Percentiles rank a stretch among this genome's conserved stretches.
These are phyloP conservation scores for Apostasia shenzhenica DNA, from an alignment of 106 monocot species.

Conservation along the genomic window DNA sequence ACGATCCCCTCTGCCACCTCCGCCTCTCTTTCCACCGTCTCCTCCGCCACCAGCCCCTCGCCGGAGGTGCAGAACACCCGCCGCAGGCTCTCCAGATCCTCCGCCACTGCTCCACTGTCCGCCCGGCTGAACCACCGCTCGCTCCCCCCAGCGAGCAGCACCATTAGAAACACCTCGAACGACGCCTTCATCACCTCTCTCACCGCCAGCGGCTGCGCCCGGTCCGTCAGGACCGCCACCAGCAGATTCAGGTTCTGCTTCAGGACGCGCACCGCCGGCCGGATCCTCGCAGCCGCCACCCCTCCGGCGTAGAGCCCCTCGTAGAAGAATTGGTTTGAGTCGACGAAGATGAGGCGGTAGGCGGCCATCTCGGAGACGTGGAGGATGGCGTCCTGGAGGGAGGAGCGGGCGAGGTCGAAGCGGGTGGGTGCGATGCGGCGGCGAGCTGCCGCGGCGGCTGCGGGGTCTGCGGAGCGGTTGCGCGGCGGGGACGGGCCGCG, in stretches of 20 bases:
- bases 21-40: slow-evolving; percentile 26
- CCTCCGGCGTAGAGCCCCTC: slow-evolving; percentile 11
- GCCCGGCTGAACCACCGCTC: slow-evolving; percentile 7
- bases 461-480: slow-evolving; percentile 1
- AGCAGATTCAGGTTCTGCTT: slow-evolving; percentile 26
- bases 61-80: slow-evolving; percentile 17
- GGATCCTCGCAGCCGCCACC: slow-evolving; percentile 4
- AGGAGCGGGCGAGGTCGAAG: slow-evolving; percentile 25
- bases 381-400: slow-evolving; percentile 22
- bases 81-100: slow-evolving; percentile 27
- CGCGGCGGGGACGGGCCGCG: neutral
- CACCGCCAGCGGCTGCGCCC: slow-evolving; percentile 26
- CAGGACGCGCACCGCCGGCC: slow-evolving; percentile 6
- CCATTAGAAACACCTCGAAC: slow-evolving; percentile 28
- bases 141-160: slow-evolving; percentile 26
- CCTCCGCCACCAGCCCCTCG: slow-evolving; percentile 29
- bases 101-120: slow-evolving; percentile 20
- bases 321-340: slow-evolving; percentile 18
- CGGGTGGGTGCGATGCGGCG: slow-evolving; percentile 5
- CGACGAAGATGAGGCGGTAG: slow-evolving; percentile 29
- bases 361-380: slow-evolving; percentile 31
- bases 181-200: slow-evolving; percentile 30
- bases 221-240: slow-evolving; percentile 20
- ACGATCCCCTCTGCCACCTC: slow-evolving; percentile 20
- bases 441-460: neutral